These are phyloP conservation scores for Blastomyces parvus DNA, from an alignment of 2,329 filamentous ascomycete species.

Conservation along the genomic window DNA sequence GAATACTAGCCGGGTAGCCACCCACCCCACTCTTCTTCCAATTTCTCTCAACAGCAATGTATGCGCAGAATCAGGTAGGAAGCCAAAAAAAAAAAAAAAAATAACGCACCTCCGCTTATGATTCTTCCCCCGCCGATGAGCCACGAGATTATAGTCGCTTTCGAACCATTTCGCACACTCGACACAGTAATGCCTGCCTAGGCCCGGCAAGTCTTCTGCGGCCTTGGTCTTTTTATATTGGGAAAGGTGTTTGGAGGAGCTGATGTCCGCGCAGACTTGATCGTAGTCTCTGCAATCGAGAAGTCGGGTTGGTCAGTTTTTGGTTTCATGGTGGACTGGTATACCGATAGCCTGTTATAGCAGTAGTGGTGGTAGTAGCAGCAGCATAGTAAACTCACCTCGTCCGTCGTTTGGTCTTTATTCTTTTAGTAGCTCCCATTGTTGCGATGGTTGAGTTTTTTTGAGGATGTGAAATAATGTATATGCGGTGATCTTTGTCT, in stretches of 20 bases:
- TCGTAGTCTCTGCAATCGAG: constrained; percentile 66
- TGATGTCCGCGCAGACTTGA: constrained; percentile 76
- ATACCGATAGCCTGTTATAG: neutral
- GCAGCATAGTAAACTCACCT: constrained; percentile 40
- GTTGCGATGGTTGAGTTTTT: neutral
- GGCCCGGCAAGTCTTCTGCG: constrained; percentile 74
- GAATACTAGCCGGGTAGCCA: neutral
- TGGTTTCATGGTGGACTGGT: neutral
- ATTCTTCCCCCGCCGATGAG: constrained; percentile 77
- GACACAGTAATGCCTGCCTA: constrained; percentile 78
- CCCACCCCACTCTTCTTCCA: too few species aligned
- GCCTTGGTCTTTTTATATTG: constrained; percentile 71
- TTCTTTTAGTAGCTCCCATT: constrained; percentile 60
- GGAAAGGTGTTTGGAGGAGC: constrained; percentile 66
- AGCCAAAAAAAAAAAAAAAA: neutral
- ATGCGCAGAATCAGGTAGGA: neutral
- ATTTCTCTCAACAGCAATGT: neutral
- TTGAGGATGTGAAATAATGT: neutral
- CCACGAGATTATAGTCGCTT: constrained; percentile 62
- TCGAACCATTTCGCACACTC: constrained; percentile 98
- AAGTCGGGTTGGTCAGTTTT: constrained; percentile 43
- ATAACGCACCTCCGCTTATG: constrained; percentile 70
- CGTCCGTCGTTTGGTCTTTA: constrained; percentile 63
- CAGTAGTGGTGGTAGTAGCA: too few species aligned
- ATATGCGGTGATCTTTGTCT: neutral